Conservation (phyloP, 495 filamentous ascomycete species). For the Xylaria venustula region DNA sequence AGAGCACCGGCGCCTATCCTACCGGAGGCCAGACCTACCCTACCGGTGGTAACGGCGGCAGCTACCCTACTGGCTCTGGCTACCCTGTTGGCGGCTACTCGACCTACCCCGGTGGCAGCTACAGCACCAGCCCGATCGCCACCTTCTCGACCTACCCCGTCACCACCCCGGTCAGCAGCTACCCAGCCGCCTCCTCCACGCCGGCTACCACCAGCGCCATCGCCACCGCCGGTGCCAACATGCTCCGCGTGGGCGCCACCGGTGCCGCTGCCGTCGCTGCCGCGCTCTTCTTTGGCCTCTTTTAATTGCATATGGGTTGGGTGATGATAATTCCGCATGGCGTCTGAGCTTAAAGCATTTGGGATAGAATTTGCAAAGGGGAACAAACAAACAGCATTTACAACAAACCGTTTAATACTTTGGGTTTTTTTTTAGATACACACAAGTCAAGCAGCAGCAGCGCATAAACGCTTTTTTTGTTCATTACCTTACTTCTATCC, state of each 20-base stretch:
- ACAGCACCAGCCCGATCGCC: not conserved
- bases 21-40: not conserved
- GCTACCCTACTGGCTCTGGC: not conserved
- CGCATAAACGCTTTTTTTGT: not conserved
- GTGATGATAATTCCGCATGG: not conserved
- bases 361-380: slow-evolving; percentile 2
- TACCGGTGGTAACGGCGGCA: not conserved
- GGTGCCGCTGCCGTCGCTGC: slow-evolving; percentile 22
- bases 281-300: slow-evolving; percentile 24
- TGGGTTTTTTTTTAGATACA: slow-evolving; percentile 6
- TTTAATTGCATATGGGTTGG: slow-evolving; percentile 18
- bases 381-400: too few species aligned
- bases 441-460: not conserved
- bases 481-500: too few species aligned
- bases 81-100: not conserved
- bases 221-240: slow-evolving; percentile 22
- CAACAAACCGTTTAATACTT: too few species aligned
- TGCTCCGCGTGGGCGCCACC: slow-evolving; percentile 18
- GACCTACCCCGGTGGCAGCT: too few species aligned
- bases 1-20: not conserved
- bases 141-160: slow-evolving; percentile 16
- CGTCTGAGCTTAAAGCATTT: slow-evolving; percentile 3
- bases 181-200: not conserved
- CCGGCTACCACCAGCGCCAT: slow-evolving; percentile 16
- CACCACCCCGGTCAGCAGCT: slow-evolving; percentile 1